Evolutionary conservation across 371 early-diverging fungal genomes (phyloP), one percentile per base, ranked within the genome.

Genomic region (Mucor velutinosus): DNA sequence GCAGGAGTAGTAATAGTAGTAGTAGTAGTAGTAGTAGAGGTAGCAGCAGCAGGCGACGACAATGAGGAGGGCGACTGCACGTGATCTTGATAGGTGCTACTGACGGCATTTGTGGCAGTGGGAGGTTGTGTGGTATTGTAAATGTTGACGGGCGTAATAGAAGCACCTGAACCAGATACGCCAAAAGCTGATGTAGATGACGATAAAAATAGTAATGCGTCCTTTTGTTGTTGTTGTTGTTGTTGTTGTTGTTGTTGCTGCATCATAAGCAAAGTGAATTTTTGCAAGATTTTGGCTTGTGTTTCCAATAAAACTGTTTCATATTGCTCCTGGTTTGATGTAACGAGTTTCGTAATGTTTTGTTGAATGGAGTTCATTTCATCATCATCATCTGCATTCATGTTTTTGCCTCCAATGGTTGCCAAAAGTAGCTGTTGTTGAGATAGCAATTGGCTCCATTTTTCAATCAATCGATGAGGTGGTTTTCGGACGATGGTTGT

Each of bases 281-380:
- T 64, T 55, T 64, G 56, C 53, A 64, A 30, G 7, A 64, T 41
- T 29, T 64, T 39, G 25, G 49, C 21, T 37, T 67, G 67, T 32
- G 62, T 62, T 47, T 67, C 67, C 19, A 67, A 33, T n/a, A 67
- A 57, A 15, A 35, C 12, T 30, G 57, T 62, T 62, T 55, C 61
- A 62, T 62, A 56, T 56, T 64, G 43, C 25, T 57, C 43, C 57
- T 56, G 57, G 37, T 21, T 21, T 33, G 59, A 32, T 43, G 60
- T 60, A 29, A 41, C 60, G 15, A 60, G 43, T 43, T 60, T 62
- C 45, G 62, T 7, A 25, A 53, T 62, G 30, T 53, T 53, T 14
- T 41, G 25, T 25, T 43, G 60, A 15, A 60, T 60, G 1, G 21
- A 35, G 11, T 35, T 53, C 4, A 53, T 7, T 1, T 53, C 37